These are phyloP conservation scores for Gaertneriomyces sp. DNA, from an alignment of 192 early-diverging fungal genomes.

Conservation along the genomic window DNA sequence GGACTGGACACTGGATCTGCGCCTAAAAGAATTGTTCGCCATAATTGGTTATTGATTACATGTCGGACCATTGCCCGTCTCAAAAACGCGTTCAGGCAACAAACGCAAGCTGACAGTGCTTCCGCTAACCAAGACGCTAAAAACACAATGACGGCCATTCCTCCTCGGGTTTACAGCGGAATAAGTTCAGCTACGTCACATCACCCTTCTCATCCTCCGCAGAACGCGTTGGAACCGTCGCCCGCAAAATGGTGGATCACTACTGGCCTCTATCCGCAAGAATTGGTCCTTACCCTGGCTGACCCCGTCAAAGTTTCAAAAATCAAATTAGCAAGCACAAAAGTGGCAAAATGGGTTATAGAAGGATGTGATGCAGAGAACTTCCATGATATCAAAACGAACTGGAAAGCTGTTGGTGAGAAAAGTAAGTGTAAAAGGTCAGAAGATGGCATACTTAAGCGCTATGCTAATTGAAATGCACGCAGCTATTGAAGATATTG, in stretches of 20 bases:
- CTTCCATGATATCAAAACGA: constrained; percentile 1
- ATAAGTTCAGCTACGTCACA: too few relatives aligned
- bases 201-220: too few relatives aligned
- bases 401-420: not conserved
- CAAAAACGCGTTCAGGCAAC: not conserved
- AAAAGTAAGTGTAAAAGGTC: constrained; percentile 3
- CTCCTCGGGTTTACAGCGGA: too few relatives aligned
- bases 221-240: too few relatives aligned
- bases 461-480: not conserved
- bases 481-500: constrained; percentile 18
- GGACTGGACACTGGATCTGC: too few relatives aligned
- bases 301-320: constrained; percentile 12
- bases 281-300: constrained; percentile 28
- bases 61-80: too few relatives aligned
- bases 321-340: constrained; percentile 22
- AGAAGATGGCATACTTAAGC: not conserved
- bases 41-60: too few relatives aligned
- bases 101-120: not conserved
- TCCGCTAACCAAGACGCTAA: not conserved
- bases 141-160: too few relatives aligned
- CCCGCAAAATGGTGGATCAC: constrained; percentile 34
- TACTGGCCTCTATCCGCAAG: constrained; percentile 41
- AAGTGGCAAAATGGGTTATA: constrained; percentile 15
- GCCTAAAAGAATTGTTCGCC: too few relatives aligned
- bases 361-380: constrained; percentile 5